phyloP scores from a whole-genome alignment of 2,329 filamentous ascomycete genomes.

The Colletotrichum liaoningense region DNA sequence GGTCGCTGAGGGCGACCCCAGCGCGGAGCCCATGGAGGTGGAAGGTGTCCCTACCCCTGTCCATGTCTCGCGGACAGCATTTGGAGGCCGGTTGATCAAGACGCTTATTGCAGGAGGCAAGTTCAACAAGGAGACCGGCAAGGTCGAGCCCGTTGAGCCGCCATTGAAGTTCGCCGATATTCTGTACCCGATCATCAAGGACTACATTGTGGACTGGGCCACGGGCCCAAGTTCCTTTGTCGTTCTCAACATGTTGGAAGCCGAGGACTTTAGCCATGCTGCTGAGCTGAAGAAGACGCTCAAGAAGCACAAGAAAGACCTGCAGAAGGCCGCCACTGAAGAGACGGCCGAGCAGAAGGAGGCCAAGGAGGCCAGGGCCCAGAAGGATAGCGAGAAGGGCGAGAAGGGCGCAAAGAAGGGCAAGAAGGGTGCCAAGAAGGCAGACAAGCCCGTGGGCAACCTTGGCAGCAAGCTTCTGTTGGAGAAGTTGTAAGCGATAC shows the following conservation, averaged over 20 bases:
- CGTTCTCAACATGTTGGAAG: slow-evolving; percentile 83
- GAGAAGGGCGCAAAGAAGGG: slow-evolving; percentile 54
- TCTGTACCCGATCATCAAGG: slow-evolving; percentile 85
- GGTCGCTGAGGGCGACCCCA: slow-evolving; percentile 68
- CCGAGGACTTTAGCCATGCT: slow-evolving; percentile 74
- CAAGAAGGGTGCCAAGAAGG: slow-evolving; percentile 55
- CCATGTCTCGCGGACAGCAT: slow-evolving; percentile 71
- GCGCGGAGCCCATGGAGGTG: slow-evolving; percentile 52
- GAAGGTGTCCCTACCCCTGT: slow-evolving; percentile 39
- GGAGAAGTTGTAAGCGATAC: slow-evolving; percentile 59
- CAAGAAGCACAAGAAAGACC: slow-evolving; percentile 76
- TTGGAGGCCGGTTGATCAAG: slow-evolving; percentile 88
- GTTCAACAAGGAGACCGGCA: slow-evolving; percentile 81
- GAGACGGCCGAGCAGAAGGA: slow-evolving; percentile 66
- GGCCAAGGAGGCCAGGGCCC: slow-evolving; percentile 60
- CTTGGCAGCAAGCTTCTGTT: slow-evolving; percentile 71
- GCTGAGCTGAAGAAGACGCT: slow-evolving; percentile 76
- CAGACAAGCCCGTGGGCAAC: slow-evolving; percentile 65
- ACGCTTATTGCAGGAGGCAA: slow-evolving; percentile 89
- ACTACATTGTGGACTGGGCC: slow-evolving; percentile 83
- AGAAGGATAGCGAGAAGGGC: slow-evolving; percentile 50
- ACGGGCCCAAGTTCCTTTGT: slow-evolving; percentile 89
- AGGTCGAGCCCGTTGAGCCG: slow-evolving; percentile 77
- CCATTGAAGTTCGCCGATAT: slow-evolving; percentile 83
- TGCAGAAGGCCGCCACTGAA: slow-evolving; percentile 75